phyloP scores from a whole-genome alignment of 2,329 filamentous ascomycete species.

The Penicillium sp. region DNA sequence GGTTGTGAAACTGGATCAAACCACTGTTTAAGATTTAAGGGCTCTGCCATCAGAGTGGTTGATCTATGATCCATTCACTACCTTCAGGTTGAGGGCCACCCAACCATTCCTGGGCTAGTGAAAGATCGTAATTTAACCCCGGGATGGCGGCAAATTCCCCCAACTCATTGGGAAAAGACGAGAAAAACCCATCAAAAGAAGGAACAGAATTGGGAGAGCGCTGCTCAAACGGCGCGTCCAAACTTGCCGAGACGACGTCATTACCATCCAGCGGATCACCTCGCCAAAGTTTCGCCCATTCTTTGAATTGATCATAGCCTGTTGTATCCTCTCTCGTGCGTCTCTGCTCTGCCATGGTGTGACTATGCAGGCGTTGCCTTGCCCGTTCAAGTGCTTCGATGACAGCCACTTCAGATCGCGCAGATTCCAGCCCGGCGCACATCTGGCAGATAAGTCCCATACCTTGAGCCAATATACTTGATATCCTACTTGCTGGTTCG shows the following conservation, averaged over 20 bases:
- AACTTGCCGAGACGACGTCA: too few species aligned
- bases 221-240: too few species aligned
- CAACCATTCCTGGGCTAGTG: not conserved
- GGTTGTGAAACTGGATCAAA: too few species aligned
- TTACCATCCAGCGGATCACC: constrained; percentile 10
- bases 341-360: constrained; percentile 22
- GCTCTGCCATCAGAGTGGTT: too few species aligned
- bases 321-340: constrained; percentile 36
- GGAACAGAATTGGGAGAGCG: not conserved
- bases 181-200: constrained; percentile 23
- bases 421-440: constrained; percentile 52
- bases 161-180: constrained; percentile 18
- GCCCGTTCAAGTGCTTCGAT: constrained; percentile 54
- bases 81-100: not conserved
- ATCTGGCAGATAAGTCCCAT: constrained; percentile 53
- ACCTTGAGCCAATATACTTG: constrained; percentile 45
- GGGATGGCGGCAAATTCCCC: not conserved
- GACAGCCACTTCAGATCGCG: constrained; percentile 50
- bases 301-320: constrained; percentile 50
- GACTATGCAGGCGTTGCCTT: constrained; percentile 35
- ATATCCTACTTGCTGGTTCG: constrained; percentile 25
- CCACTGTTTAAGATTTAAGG: too few species aligned
- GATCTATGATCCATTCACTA: not conserved
- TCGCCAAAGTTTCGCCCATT: constrained; percentile 50
- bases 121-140: not conserved